Conservation (phyloP, 768 basidiomycete species). For the Lactarius sp. region DNA sequence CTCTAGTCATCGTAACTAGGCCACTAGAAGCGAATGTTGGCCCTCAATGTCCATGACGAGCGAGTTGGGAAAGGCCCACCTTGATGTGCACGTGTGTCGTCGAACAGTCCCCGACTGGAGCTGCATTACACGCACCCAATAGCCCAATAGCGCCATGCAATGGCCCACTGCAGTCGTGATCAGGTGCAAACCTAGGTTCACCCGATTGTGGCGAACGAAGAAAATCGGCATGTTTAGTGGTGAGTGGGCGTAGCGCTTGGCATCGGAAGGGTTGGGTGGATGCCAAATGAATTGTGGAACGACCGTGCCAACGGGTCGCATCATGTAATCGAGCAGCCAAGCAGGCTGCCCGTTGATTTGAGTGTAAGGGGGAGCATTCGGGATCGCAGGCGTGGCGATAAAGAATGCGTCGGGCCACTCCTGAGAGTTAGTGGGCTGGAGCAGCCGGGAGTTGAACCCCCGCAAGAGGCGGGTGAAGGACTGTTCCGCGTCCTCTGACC, state of each 20-base stretch:
- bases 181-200: conserved; percentile 1
- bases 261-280: neutral
- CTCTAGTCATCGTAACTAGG: conserved; percentile 6
- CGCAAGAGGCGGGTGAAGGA: neutral
- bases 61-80: neutral
- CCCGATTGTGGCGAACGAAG: conserved; percentile 4
- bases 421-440: neutral
- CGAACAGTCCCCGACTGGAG: neutral
- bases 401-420: neutral
- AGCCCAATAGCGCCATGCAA: neutral
- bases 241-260: conserved; percentile 5
- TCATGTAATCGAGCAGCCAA: conserved; percentile 7
- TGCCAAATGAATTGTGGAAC: conserved; percentile 9
- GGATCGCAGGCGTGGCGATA: neutral
- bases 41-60: neutral
- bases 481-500: neutral
- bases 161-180: neutral
- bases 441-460: neutral
- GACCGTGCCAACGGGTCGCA: neutral
- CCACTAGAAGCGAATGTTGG: conserved; percentile 3
- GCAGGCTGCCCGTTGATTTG: neutral
- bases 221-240: conserved; percentile 13
- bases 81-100: conserved; percentile 6
- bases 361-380: neutral
- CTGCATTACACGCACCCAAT: neutral